Evolutionary conservation across 176 grass and related monocot species (phyloP), one percentile per base, ranked within the genome.

Genomic region (Hsuehochloa calcarea): DNA sequence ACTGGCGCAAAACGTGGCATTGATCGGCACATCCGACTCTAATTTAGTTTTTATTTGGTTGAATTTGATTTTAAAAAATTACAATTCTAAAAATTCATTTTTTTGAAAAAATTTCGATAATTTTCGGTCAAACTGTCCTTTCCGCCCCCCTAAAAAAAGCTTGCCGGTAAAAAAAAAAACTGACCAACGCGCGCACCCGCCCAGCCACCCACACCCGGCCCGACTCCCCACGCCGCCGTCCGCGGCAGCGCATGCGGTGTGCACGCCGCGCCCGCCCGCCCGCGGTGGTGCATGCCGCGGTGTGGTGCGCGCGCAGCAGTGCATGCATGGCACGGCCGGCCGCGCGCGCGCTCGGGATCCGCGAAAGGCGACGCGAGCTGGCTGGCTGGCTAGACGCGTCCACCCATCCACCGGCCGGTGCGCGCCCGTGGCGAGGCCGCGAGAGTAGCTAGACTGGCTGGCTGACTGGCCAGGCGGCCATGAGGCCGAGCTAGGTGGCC

Each of bases 161-260:
- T 1, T 29, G 0, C 0, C 29, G 29, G 29, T 29, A 29, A 1
- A 29, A 29, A 29, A 29, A 29, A 29, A 29, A 0, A 29, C 29
- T 29, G 29, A 0, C 5, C 41, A 10, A 44, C 49, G 49, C 15
- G 50, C 52, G 74, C 68, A 0, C 20, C 4, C 10, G 3, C 39
- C 20, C 78, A 20, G 70, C 75, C 82, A 77, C 6, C 4, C 0
- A 2, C 0, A 2, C 15, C 37, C 25, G 51, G 58, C 87, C 22
- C 87, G 76, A 68, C 7, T 89, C 68, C 76, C 82, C 27, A 85
- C 82, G 31, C 63, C 74, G 63, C 56, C 59, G 81, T 61, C 56
- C 87, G 37, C 75, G 26, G 14, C 74, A 77, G 73, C 79, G 73
- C 78, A 55, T 81, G 80, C 74, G 65, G 75, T 37, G 69, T 6